Conservation (phyloP, 163 green algal genomes). For the Chlorella variabilis region DNA sequence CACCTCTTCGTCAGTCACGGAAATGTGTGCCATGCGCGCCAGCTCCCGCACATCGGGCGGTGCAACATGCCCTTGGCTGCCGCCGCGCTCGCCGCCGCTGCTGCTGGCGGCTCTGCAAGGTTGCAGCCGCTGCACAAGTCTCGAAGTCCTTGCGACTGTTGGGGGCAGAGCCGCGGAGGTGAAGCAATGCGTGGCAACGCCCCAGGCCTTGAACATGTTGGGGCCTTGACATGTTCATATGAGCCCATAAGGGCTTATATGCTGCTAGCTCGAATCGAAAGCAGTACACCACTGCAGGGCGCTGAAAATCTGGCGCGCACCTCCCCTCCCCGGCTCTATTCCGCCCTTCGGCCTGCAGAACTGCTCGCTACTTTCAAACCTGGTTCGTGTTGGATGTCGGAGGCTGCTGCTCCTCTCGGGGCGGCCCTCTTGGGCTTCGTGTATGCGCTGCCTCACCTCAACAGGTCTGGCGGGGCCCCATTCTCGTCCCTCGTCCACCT, state of each 20-base stretch:
- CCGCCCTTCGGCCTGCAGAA: too few relatives aligned
- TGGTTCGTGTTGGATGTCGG: too few relatives aligned
- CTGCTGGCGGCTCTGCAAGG: conserved; percentile 16
- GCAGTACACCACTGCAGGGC: too few relatives aligned
- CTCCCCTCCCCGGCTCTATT: too few relatives aligned
- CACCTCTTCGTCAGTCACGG: conserved; percentile 72
- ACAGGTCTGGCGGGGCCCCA: too few relatives aligned
- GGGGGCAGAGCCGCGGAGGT: background rate
- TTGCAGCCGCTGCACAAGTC: background rate
- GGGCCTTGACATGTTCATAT: too few relatives aligned
- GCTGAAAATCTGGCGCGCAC: too few relatives aligned
- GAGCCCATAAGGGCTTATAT: too few relatives aligned
- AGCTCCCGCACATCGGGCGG: conserved; percentile 71
- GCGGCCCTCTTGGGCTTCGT: background rate
- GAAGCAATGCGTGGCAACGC: background rate
- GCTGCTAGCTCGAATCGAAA: too few relatives aligned
- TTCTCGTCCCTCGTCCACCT: too few relatives aligned
- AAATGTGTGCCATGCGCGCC: conserved; percentile 71
- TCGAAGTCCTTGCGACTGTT: background rate
- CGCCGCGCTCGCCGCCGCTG: background rate
- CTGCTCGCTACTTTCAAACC: too few relatives aligned
- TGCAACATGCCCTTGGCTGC: background rate
- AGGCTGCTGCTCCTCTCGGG: too few relatives aligned
- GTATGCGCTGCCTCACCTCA: conserved; percentile 2
- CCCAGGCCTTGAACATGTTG: background rate